Evolutionary conservation across 306 rosid species (phyloP).

Genomic region (Abrus precatorius): DNA sequence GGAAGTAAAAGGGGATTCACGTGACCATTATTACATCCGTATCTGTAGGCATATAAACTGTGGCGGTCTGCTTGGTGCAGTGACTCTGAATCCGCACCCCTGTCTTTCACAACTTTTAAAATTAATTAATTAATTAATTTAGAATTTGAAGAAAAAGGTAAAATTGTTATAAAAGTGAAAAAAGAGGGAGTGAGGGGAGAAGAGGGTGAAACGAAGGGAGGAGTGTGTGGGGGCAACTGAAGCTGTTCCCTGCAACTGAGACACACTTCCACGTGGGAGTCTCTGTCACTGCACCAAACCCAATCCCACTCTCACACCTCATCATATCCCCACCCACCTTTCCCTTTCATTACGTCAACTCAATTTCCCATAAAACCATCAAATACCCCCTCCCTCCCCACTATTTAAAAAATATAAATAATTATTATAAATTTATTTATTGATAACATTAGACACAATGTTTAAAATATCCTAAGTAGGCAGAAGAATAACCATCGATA

Average conservation of each 20-base stretch:
- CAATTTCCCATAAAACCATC: conserved; percentile 29
- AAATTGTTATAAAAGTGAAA: not conserved
- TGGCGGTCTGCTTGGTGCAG: conserved; percentile 51
- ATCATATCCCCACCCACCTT: not conserved
- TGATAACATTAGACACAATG: too few species aligned
- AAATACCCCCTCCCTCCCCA: not conserved
- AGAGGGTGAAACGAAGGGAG: conserved; percentile 56
- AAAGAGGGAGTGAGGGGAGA: conserved; percentile 5
- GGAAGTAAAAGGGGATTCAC: conserved; percentile 47
- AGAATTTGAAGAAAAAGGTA: too few species aligned
- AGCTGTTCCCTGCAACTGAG: conserved; percentile 80
- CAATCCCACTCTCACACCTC: not conserved
- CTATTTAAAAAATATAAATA: too few species aligned
- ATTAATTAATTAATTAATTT: not conserved
- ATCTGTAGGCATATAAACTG: conserved; percentile 45
- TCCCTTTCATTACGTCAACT: conserved; percentile 24
- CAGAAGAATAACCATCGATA: too few species aligned
- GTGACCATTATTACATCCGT: conserved; percentile 56
- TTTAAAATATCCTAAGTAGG: too few species aligned
- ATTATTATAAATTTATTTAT: too few species aligned
- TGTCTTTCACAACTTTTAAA: conserved; percentile 36
- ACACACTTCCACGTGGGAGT: conserved; percentile 83
- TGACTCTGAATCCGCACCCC: conserved; percentile 55
- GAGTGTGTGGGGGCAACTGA: conserved; percentile 52
- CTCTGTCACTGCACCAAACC: conserved; percentile 50